Evolutionary conservation across 352 stramenopile genomes (phyloP).

Genomic region (Phytopythium boreale): DNA sequence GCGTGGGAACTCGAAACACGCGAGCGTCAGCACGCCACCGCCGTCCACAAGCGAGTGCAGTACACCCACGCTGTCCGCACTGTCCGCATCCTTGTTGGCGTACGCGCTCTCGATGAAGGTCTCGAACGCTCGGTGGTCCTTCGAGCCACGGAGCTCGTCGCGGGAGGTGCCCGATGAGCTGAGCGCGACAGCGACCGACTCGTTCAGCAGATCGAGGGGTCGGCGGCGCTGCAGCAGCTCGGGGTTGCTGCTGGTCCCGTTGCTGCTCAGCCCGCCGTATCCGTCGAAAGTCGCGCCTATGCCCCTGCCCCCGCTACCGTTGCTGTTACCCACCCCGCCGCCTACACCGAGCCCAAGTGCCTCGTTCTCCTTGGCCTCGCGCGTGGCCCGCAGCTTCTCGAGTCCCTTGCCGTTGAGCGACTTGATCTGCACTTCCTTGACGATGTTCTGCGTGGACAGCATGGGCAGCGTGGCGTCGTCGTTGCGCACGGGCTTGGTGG

Average conservation of each 20-base stretch:
- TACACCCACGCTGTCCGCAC: slow-evolving; percentile 33
- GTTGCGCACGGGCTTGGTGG: slow-evolving; percentile 66
- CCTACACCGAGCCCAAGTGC: slow-evolving; percentile 14
- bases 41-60: slow-evolving; percentile 45
- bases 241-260: slow-evolving; percentile 12
- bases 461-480: slow-evolving; percentile 44
- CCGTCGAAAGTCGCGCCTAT: slow-evolving; percentile 29
- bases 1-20: slow-evolving; percentile 71
- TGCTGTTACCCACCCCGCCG: slow-evolving; percentile 13
- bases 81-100: slow-evolving; percentile 32
- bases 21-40: slow-evolving; percentile 42
- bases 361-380: slow-evolving; percentile 64
- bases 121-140: slow-evolving; percentile 59
- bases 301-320: slow-evolving; percentile 16
- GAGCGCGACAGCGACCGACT: slow-evolving; percentile 39
- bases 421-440: slow-evolving; percentile 90
- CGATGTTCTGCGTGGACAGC: slow-evolving; percentile 65
- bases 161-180: slow-evolving; percentile 13
- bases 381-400: slow-evolving; percentile 75
- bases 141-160: slow-evolving; percentile 38
- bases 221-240: slow-evolving; percentile 56
- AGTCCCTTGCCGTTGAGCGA: slow-evolving; percentile 83
- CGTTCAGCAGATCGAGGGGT: slow-evolving; percentile 63
- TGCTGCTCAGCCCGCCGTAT: slow-evolving; percentile 20
- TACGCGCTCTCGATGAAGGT: slow-evolving; percentile 52